phyloP scores from a whole-genome alignment of 1,284 basidiomycete genomes.

The Hemileia vastatrix region DNA sequence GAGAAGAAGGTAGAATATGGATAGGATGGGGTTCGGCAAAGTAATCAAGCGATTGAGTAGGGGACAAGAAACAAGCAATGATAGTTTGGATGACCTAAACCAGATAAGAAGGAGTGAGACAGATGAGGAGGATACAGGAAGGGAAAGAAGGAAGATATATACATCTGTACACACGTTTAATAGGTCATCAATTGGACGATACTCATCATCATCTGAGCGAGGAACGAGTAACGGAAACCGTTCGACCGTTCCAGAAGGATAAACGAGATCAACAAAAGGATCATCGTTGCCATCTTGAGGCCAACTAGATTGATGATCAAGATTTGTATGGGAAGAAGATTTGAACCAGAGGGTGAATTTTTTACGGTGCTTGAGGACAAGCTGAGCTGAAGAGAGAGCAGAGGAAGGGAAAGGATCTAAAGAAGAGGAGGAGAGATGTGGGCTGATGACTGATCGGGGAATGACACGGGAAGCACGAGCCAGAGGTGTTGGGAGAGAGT shows the following conservation, averaged over 20 bases:
- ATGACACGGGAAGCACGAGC: too few species aligned
- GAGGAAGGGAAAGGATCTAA: too few species aligned
- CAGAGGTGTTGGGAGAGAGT: too few species aligned
- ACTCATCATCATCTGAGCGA: slow-evolving; percentile 42
- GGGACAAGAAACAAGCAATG: slow-evolving; percentile 29
- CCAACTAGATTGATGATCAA: background rate
- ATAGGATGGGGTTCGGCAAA: slow-evolving; percentile 31
- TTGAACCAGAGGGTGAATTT: slow-evolving; percentile 8
- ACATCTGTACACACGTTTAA: slow-evolving; percentile 26
- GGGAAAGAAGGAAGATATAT: background rate
- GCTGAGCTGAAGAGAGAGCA: background rate
- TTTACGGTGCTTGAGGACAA: background rate
- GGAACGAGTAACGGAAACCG: slow-evolving; percentile 6
- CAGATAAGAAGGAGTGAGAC: slow-evolving; percentile 37
- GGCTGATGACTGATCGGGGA: too few species aligned
- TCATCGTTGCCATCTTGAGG: background rate
- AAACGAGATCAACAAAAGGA: slow-evolving; percentile 3
- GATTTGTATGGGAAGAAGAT: too few species aligned
- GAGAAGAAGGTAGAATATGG: slow-evolving; percentile 30
- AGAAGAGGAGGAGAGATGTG: too few species aligned
- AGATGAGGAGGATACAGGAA: slow-evolving; percentile 37
- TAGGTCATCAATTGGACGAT: slow-evolving; percentile 47
- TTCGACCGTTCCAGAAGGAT: slow-evolving; percentile 6
- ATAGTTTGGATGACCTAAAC: slow-evolving; percentile 42
- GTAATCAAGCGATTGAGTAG: slow-evolving; percentile 25